Evolutionary conservation across 192 early-diverging fungal genomes (phyloP).

Genomic region (Podila minutissima): DNA sequence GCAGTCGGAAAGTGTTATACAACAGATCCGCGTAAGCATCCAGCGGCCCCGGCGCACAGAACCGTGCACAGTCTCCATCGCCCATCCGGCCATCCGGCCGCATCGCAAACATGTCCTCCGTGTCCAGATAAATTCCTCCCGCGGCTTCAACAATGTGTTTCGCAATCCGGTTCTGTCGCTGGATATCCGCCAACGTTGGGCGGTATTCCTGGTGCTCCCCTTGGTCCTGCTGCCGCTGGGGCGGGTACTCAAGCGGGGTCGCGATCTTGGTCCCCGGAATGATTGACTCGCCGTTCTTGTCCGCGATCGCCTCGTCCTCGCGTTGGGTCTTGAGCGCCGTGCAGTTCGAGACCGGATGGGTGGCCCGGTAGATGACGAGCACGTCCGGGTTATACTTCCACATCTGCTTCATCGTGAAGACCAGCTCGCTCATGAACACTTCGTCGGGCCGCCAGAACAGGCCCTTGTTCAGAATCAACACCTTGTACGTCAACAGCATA

Average conservation of each 20-base stretch:
- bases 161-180: conserved; percentile 61
- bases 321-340: conserved; percentile 36
- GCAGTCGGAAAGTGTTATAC: conserved; percentile 42
- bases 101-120: conserved; percentile 54
- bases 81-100: conserved; percentile 65
- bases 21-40: conserved; percentile 57
- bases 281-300: conserved; percentile 20
- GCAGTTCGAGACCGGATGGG: conserved; percentile 59
- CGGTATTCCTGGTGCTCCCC: conserved; percentile 33
- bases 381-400: conserved; percentile 46
- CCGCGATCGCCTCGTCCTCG: conserved; percentile 44
- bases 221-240: conserved; percentile 45
- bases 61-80: conserved; percentile 61
- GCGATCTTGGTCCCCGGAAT: conserved; percentile 23
- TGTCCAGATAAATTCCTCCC: conserved; percentile 64
- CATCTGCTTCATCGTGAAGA: conserved; percentile 52
- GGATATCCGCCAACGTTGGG: conserved; percentile 48
- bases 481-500: conserved; percentile 28
- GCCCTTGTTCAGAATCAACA: conserved; percentile 59
- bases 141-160: conserved; percentile 58
- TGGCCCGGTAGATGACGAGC: conserved; percentile 59
- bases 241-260: conserved; percentile 37
- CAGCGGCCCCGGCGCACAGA: conserved; percentile 67
- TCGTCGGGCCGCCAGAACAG: conserved; percentile 54
- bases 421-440: conserved; percentile 53